A percentile compares a stretch with the other conserved stretches of the same genome.
Evolutionary conservation across 495 filamentous ascomycete species (phyloP).

Genomic region (Penicillium steckii): DNA sequence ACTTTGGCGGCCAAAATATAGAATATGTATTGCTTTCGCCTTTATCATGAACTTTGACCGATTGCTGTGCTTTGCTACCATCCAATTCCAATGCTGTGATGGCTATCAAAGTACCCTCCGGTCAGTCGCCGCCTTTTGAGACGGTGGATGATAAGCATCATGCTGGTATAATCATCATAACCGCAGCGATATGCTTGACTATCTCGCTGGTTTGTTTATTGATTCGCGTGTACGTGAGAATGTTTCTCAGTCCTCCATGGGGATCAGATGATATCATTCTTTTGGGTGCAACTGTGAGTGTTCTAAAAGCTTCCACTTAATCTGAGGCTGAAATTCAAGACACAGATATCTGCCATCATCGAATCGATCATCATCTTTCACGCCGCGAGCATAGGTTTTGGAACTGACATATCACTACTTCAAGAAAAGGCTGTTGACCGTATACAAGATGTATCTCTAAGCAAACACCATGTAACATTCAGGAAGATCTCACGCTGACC

Average conservation of each 20-base stretch:
- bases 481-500: too few relatives aligned
- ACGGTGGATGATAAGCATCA: constrained; percentile 24
- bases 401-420: background rate
- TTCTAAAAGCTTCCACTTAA: background rate
- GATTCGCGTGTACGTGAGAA: background rate
- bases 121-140: constrained; percentile 21
- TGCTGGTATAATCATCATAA: constrained; percentile 37
- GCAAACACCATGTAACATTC: too few relatives aligned
- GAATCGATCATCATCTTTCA: background rate
- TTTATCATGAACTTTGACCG: too few relatives aligned
- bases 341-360: background rate
- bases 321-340: too few relatives aligned
- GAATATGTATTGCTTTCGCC: too few relatives aligned
- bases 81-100: background rate
- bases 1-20: too few relatives aligned
- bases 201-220: constrained; percentile 32
- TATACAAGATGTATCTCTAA: background rate
- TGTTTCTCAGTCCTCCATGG: background rate
- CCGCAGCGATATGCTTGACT: constrained; percentile 36
- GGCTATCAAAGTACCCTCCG: constrained; percentile 11
- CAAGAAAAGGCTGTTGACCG: background rate
- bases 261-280: background rate
- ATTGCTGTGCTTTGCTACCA: too few relatives aligned
- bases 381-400: background rate
- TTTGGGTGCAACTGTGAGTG: background rate